These are phyloP conservation scores for Rubroboletus satanas DNA, from an alignment of 768 basidiomycete species.

Conservation along the genomic window DNA sequence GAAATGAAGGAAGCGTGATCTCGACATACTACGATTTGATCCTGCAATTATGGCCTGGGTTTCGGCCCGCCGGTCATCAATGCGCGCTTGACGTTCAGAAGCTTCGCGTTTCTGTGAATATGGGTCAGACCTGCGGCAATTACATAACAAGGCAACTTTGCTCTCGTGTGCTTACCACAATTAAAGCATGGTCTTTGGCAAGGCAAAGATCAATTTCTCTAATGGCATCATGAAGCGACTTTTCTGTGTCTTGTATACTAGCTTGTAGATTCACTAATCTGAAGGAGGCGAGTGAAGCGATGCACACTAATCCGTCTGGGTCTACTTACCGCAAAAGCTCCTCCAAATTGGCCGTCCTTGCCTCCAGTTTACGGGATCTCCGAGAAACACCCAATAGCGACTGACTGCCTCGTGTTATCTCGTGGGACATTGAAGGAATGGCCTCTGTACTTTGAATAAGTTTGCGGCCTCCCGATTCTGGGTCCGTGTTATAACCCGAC, in stretches of 20 bases:
- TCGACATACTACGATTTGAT: slow-evolving; percentile 44
- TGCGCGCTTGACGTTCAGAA: slow-evolving; percentile 56
- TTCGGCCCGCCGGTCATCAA: slow-evolving; percentile 48
- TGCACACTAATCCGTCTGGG: background rate
- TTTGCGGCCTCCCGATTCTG: slow-evolving; percentile 52
- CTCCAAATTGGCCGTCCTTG: slow-evolving; percentile 57
- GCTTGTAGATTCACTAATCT: slow-evolving; percentile 55
- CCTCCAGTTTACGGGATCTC: slow-evolving; percentile 24
- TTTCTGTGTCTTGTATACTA: slow-evolving; percentile 47
- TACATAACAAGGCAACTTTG: slow-evolving; percentile 18
- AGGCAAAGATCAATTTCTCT: slow-evolving; percentile 46
- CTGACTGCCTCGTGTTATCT: slow-evolving; percentile 15
- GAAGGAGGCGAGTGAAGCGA: slow-evolving; percentile 2
- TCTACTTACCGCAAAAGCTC: slow-evolving; percentile 65
- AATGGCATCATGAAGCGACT: slow-evolving; percentile 46
- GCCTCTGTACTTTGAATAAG: slow-evolving; percentile 32
- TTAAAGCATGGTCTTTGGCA: slow-evolving; percentile 36
- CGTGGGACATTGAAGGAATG: slow-evolving; percentile 17
- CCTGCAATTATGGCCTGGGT: slow-evolving; percentile 40
- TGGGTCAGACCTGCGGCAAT: slow-evolving; percentile 24
- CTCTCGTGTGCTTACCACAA: slow-evolving; percentile 36
- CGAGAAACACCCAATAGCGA: slow-evolving; percentile 14
- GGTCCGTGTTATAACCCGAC: slow-evolving; percentile 69
- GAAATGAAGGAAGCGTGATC: slow-evolving; percentile 22
- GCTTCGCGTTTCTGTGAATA: slow-evolving; percentile 59